Evolutionary conservation across 1,139 yeast species (phyloP), one percentile per base, ranked within the genome.

Genomic region (Blastobotrys apis): DNA sequence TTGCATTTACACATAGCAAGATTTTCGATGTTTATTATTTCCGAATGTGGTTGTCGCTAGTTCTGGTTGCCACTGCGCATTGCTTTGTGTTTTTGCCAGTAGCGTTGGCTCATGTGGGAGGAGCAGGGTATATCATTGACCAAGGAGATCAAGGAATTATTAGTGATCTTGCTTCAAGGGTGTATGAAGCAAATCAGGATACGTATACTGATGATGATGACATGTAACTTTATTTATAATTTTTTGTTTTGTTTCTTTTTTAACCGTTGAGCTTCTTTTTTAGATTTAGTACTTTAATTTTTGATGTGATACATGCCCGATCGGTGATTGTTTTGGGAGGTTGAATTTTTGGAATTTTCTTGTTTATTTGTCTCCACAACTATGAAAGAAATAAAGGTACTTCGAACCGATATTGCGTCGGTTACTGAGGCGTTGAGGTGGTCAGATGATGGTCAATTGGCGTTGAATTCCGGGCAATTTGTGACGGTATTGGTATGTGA

Each of bases 21-120:
- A 90, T 92, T 29, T 92, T 90, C 62, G 94, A 88, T 53, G 78
- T 92, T 1, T 92, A 86, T 63, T 92, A 92, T 61, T 92, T 92
- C 72, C 68, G 96, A 49, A 88, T 92, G 97, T 92, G 97, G 97
- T 69, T 85, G n/a, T 71, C 87, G 1, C 71, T 92, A 51, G 83
- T 92, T 8, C 53, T 82, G 2, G 71, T 85, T 43, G 95, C 95
- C 1, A 80, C 90, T 0, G 53, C 82, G 0, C 97, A 90, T 60
- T 78, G 94, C 1, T 72, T 92, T 44, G 73, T 84, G 33, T 77
- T 90, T 47, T 68, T 90, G 41, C 98, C 98, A 0, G 77, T 86
- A 3, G 61, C 83, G 22, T 69, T 90, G 37, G 74, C 88, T 34
- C 67, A 73, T 43, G 69, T 74, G 53, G 95, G 95, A 5, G 84